Evolutionary conservation across 495 filamentous ascomycete genomes (phyloP), one percentile per base, ranked within the genome.

Genomic region (Penicillium malachiteum): DNA sequence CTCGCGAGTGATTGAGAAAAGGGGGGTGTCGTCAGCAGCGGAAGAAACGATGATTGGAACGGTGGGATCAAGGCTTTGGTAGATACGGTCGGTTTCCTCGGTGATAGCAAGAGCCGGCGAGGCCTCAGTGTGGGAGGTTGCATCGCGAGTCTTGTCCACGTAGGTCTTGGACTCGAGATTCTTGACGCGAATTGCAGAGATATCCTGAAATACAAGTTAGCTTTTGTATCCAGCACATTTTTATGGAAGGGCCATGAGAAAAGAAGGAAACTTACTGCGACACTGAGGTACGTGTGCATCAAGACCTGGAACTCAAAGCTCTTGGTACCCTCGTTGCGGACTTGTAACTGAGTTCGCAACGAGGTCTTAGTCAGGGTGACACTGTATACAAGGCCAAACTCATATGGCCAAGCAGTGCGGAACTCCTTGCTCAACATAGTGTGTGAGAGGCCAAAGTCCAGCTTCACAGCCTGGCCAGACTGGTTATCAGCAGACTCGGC

Each of bases 281-380:
- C 76, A 32, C 75, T 78, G 41, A 97, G 77, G 69, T 99, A 99
- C 5, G 87, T 96, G 70, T 99, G 95, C 79, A 97, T 73, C 65
- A 99, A 71, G 43, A 89, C 78, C 81, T 96, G 90, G 73, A 94
- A 96, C 48, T 97, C 93, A 64, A 91, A 94, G 57, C 86, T 82
- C 77, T 84, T 71, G 14, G 79, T 71, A 30, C 90, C 92, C 60
- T 78, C 67, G 66, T 99, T 99, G 63, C 87, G 86, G 49, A 97
- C 87, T 58, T 91, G 87, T 44, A 99, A 76, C 58, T 84, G 87
- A 11, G 94, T 97, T 65, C 84, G 85, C 69, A 97, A 74, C 31
- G 83, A 82, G 12, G 86, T 86, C 59, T 79, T 82, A 42, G 79
- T 84, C 43, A 99, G 77, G 6, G 87, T 96, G 55, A 99, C 92